These are phyloP conservation scores for Yarrowia galli DNA, from an alignment of 1,139 yeast genomes.

Conservation along the genomic window DNA sequence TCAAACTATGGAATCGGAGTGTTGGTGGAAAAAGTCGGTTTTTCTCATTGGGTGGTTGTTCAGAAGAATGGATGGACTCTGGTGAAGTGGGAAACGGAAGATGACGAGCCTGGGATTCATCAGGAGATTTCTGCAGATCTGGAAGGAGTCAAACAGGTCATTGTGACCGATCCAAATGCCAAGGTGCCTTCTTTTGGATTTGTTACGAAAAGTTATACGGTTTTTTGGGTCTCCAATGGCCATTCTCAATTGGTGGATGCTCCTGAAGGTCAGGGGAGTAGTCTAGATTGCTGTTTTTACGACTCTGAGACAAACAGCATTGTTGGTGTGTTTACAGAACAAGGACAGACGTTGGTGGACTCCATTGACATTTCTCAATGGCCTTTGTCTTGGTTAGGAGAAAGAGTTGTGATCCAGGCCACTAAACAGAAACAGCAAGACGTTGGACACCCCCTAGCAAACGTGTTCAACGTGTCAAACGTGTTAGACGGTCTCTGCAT, in stretches of 20 bases:
- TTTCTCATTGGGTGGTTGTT: conserved; percentile 31
- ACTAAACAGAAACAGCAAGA: background rate
- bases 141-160: conserved; percentile 26
- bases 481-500: background rate
- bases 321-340: background rate
- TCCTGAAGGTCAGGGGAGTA: background rate
- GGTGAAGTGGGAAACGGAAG: conserved; percentile 32
- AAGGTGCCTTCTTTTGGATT: conserved; percentile 23
- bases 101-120: conserved; percentile 30
- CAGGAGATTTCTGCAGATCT: conserved; percentile 36
- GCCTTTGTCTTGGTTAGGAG: conserved; percentile 14
- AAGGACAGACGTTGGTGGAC: background rate
- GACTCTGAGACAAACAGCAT: background rate
- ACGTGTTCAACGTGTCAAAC: background rate
- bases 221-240: conserved; percentile 32
- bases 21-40: conserved; percentile 28
- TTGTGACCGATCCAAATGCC: background rate
- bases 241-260: conserved; percentile 29
- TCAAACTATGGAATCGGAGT: background rate
- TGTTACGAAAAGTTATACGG: background rate
- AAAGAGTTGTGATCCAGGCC: background rate
- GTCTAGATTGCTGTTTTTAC: conserved; percentile 5
- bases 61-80: conserved; percentile 36
- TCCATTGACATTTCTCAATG: conserved; percentile 5
- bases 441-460: background rate